phyloP scores from a whole-genome alignment of 192 early-diverging fungal genomes.

The Coemansia umbellata region DNA sequence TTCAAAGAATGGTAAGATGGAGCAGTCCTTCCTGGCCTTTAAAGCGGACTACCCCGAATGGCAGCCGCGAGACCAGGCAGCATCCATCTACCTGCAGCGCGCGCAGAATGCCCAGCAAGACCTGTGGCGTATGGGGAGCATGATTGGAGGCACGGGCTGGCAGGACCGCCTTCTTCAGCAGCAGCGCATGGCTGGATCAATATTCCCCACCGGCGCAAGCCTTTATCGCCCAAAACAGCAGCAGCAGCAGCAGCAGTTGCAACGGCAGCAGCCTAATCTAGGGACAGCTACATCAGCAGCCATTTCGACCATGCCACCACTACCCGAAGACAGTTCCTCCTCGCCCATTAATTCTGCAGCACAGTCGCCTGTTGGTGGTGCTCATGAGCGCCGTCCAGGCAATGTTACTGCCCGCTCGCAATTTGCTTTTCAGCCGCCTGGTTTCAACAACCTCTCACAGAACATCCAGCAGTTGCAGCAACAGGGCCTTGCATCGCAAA shows the following conservation, averaged over 20 bases:
- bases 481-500: conserved; percentile 27
- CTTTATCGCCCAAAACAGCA: conserved; percentile 20
- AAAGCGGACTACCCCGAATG: conserved; percentile 93
- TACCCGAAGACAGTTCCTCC: conserved; percentile 10
- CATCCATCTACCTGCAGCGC: conserved; percentile 73
- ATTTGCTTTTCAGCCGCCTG: conserved; percentile 41
- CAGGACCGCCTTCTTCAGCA: conserved; percentile 46
- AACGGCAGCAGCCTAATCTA: not conserved
- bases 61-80: conserved; percentile 78
- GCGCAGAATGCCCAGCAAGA: conserved; percentile 50
- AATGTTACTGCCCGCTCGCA: conserved; percentile 23
- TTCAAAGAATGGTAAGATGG: conserved; percentile 95
- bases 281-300: not conserved
- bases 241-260: not conserved
- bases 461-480: conserved; percentile 8
- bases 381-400: not conserved
- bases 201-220: conserved; percentile 45
- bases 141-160: conserved; percentile 23
- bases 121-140: conserved; percentile 35
- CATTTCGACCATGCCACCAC: conserved; percentile 4
- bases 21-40: conserved; percentile 94
- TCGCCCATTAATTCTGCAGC: not conserved
- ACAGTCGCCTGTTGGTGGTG: not conserved
- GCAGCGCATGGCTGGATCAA: conserved; percentile 47
- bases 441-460: conserved; percentile 8